Evolutionary conservation across 1,139 yeast species (phyloP), one percentile per base, ranked within the genome.

Genomic region (Pichiaceae sp.): DNA sequence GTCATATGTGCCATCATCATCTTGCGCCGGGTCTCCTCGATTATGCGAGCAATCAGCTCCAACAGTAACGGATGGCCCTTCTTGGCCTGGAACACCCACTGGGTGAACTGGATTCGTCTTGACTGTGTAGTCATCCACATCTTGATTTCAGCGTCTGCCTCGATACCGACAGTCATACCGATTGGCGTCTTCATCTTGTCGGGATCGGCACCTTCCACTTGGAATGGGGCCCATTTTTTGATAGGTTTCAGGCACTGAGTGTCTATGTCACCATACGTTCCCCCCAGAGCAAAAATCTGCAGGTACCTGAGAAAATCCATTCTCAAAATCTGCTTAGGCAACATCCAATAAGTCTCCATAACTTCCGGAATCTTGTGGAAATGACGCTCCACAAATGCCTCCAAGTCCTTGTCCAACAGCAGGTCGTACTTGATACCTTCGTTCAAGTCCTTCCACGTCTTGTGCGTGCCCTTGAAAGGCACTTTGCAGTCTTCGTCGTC

Each of bases 51-150:
- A 31, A 82, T 74, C 43, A 81, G 60, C 52, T 81, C 87, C 40
- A 85, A 63, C 26, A 82, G 58, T 59, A 79, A 67, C 6, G 93
- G 93, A 53, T 82, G 93, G 1, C 91, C 91, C 24, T 66, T 71
- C 44, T 71, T 80, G 23, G 47, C 76, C 55, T 80, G 87, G 25
- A 82, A 72, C 2, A 85, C 73, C 87, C 91, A 82, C 52, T 81
- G 87, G 48, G 86, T 80, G 53, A 82, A 81, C 54, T 82, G 93
- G 34, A 82, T 66, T 51, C 91, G 64, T 50, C 91, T 67, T 2
- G 85, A 78, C 48, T 77, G 80, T 68, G 82, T 75, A 21, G 76
- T 78, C 33, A 70, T 64, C 91, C 91, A 81, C 52, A 79, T 85
- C 1, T 78, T 75, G 23, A 75, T 62, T 44, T 70, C 68, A n/a